Evolutionary conservation across 257 asterid species (phyloP), one percentile per base, ranked within the genome.

Genomic region (Catharanthus roseus): DNA sequence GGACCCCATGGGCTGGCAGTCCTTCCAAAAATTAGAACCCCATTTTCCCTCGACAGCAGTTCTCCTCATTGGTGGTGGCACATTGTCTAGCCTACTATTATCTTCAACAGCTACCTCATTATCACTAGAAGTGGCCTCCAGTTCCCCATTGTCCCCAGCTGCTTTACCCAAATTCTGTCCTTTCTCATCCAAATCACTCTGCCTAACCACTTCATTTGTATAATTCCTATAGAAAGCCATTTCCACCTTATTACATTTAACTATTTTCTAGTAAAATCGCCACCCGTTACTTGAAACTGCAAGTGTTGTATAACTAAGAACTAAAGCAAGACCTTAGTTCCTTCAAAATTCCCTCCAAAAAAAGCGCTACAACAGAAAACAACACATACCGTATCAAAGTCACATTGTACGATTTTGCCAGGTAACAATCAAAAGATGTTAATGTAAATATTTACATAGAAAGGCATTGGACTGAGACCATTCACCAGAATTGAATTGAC

Each of bases 1-100:
- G 45, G 87, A 77, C 58, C 38, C 81, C 65, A 78, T 76, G 1
- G 89, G 90, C 75, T 74, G 95, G 80, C 85, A 78, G 76, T 91
- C 97, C 82, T 85, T 91, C 96, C 92, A 91, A 81, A 89, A 87
- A 73, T 77, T 82, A n/a, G 98, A 89, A 71, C 97, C 98, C 95
- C 95, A 85, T 73, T 80, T 87, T 71, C 92, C 97, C 42, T 85
- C 83, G n/a, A 53, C 60, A 61, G 57, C 61, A 19, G 77, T 60
- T 66, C 83, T 79, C 78, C 90, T 78, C 67, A 51, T 44, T 79
- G 91, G 74, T 50, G 85, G 84, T 47, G 77, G 92, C 38, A 51
- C 42, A 44, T 79, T 72, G 47, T 74, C 80, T 72, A 57, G 42
- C 79, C 81, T 76, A 75, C 73, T 23, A 61, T 64, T 74, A 72